Evolutionary conservation across 1,284 basidiomycete species (phyloP).

Genomic region (Leccinum cinnamomeum): DNA sequence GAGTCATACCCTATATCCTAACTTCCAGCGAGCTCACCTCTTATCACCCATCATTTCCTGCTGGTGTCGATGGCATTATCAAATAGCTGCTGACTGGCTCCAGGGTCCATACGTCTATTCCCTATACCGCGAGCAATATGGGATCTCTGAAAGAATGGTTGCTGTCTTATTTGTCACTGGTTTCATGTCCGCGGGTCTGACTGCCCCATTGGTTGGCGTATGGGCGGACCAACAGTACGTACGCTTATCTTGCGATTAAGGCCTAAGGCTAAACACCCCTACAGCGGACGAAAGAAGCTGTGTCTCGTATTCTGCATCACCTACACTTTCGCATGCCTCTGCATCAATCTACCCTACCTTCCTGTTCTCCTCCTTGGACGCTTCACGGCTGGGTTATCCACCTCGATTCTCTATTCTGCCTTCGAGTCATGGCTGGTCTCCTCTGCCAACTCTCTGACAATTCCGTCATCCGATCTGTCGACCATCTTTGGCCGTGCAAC

Average conservation of each 20-base stretch:
- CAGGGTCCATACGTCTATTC: conserved; percentile 77
- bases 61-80: background rate
- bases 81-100: conserved; percentile 71
- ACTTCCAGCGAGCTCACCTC: conserved; percentile 4
- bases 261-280: background rate
- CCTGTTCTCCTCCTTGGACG: conserved; percentile 62
- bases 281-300: conserved; percentile 60
- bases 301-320: conserved; percentile 69
- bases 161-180: conserved; percentile 72
- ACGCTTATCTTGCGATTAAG: background rate
- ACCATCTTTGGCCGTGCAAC: conserved; percentile 70
- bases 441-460: conserved; percentile 48
- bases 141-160: conserved; percentile 60
- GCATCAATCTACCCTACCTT: conserved; percentile 54
- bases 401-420: conserved; percentile 71
- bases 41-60: background rate
- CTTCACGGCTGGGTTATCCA: conserved; percentile 65
- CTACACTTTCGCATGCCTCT: conserved; percentile 57
- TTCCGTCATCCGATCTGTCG: conserved; percentile 61
- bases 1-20: conserved; percentile 17
- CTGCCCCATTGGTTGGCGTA: conserved; percentile 67
- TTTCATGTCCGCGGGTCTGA: conserved; percentile 65
- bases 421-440: conserved; percentile 77
- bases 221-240: conserved; percentile 76
- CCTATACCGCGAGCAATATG: conserved; percentile 68